Base-by-base conservation (phyloP, 345 rosid genomes). In the Aurinia saxatilis region DNA sequence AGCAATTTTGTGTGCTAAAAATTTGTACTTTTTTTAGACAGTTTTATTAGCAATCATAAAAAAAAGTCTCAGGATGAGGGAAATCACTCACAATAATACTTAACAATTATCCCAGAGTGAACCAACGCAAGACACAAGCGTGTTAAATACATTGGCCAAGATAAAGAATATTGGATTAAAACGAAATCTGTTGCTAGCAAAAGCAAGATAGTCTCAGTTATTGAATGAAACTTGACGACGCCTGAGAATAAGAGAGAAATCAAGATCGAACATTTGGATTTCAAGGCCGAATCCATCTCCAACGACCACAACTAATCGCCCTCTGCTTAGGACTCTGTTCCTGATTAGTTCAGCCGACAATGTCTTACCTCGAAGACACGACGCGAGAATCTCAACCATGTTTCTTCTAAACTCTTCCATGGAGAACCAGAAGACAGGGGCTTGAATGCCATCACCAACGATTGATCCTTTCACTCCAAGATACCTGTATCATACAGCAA, bases 391-490 rank as follows among this genome's bases (percentile, higher is more conserved):
- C 61, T 38, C 61, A 42, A 10, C 53, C 53, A 65, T 53, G 61
- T 65, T 65, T 53, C 42, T 35, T 42, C 10, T 53, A 1, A 53
- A 44, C 53, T 53, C 69, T 42, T 17, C 69, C 52, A 33, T 1
- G 12, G 53, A 53, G 2, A 65, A 30, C 69, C 69, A 65, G 27
- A 53, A 42, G 10, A 65, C n/a, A 21, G 69, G 69, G 21, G 53
- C 61, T 23, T 65, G 69, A 42, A 65, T 42, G 13, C 69, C 45
- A 7, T 65, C n/a, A 27, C 70, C 70, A 34, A 44, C 15, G 70
- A 65, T 27, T 44, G 70, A 53, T 54, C 70, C 62, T 65, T 54
- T 65, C 27, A 65, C 62, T 65, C 70, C 70, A 34, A 14, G 34
- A 40, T 23, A 39, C 52, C 60, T 64, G 8, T 21, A 64, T 33